phyloP scores from a whole-genome alignment of 1,284 basidiomycete species.

The Rhodotorula sp. region DNA sequence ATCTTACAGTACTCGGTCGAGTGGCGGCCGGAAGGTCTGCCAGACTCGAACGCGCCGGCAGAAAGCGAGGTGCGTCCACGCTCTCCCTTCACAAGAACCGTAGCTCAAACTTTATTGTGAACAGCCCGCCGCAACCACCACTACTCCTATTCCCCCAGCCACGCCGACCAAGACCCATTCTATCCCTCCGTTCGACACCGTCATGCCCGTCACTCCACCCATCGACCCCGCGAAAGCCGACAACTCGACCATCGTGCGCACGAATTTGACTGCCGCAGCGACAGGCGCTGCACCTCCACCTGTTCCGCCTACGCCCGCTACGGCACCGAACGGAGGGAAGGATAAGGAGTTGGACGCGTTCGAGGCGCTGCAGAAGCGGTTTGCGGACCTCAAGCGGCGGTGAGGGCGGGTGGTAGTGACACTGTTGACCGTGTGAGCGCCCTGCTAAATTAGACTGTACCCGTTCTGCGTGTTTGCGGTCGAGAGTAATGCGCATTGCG shows the following conservation, averaged over 20 bases:
- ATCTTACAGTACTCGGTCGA: constrained; percentile 63
- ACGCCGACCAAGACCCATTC: constrained; percentile 18
- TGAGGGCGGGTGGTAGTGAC: not conserved
- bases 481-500: not conserved
- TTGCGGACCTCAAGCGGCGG: constrained; percentile 65
- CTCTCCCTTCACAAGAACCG: not conserved
- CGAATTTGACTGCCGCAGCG: constrained; percentile 13
- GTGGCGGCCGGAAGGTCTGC: constrained; percentile 57
- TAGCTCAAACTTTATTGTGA: not conserved
- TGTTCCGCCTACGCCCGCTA: not conserved
- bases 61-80: constrained; percentile 10
- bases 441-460: too few species aligned
- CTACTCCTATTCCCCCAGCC: not conserved
- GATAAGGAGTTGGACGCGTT: constrained; percentile 63
- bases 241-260: constrained; percentile 21
- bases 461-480: not conserved
- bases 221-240: constrained; percentile 23
- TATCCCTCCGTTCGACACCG: constrained; percentile 28
- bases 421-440: too few species aligned
- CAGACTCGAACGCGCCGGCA: constrained; percentile 15
- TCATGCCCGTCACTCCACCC: constrained; percentile 29
- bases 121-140: not conserved
- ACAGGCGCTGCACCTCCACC: not conserved
- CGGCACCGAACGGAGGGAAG: too few species aligned
- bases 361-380: constrained; percentile 66